Conservation (phyloP, 495 filamentous ascomycete genomes). For the Parathielavia hyrcaniae region DNA sequence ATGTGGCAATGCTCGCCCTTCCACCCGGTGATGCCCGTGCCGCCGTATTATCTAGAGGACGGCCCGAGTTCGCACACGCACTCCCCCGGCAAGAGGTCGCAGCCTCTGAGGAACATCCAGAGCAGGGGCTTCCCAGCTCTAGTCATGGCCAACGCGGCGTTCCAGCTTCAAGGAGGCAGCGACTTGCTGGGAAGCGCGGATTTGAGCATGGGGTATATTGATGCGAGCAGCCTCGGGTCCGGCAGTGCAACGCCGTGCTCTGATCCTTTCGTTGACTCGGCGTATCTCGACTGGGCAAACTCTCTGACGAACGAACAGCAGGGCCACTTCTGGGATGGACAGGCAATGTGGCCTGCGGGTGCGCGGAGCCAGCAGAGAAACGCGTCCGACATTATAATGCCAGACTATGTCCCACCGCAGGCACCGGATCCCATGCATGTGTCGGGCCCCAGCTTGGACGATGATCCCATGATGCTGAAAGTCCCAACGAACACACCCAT, state of each 20-base stretch:
- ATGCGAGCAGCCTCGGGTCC: slow-evolving; percentile 19
- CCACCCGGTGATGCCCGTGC: slow-evolving; percentile 35
- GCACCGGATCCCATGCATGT: slow-evolving; percentile 28
- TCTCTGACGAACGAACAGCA: slow-evolving; percentile 25
- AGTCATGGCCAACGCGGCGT: slow-evolving; percentile 1
- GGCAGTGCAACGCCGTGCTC: slow-evolving; percentile 22
- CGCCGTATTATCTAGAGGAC: slow-evolving; percentile 38
- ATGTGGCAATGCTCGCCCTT: slow-evolving; percentile 58
- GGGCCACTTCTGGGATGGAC: slow-evolving; percentile 18
- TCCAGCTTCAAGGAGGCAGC: slow-evolving; percentile 18
- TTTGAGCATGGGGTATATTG: slow-evolving; percentile 20
- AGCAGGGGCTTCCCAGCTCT: slow-evolving; percentile 14
- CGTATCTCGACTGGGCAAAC: slow-evolving; percentile 37
- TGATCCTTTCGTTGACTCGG: slow-evolving; percentile 36
- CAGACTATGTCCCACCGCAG: slow-evolving; percentile 32
- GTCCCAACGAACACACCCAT: slow-evolving; percentile 40
- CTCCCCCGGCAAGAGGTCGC: slow-evolving; percentile 32
- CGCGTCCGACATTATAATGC: slow-evolving; percentile 37
- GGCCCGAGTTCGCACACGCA: slow-evolving; percentile 41
- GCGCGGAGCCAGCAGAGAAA: slow-evolving; percentile 25
- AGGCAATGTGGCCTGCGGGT: slow-evolving; percentile 15
- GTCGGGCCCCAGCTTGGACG: slow-evolving; percentile 30
- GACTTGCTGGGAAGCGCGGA: slow-evolving; percentile 19
- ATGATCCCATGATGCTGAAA: slow-evolving; percentile 31
- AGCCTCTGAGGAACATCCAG: slow-evolving; percentile 15